phyloP scores from a whole-genome alignment of 176 grass and related monocot species.

The Saccharum officinarum region DNA sequence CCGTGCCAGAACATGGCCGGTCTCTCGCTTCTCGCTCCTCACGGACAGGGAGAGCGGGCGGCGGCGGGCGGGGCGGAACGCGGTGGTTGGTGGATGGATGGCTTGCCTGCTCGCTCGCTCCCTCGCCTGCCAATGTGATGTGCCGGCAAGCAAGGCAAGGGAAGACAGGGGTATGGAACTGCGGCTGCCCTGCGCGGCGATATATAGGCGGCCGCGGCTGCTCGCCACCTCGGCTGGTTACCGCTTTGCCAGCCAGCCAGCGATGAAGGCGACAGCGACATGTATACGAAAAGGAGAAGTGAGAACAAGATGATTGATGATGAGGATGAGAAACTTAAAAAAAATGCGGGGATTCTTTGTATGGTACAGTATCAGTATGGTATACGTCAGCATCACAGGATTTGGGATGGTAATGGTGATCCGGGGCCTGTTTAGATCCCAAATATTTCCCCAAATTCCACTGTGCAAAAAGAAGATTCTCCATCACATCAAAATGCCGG shows the following conservation, averaged over 20 bases:
- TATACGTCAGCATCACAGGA: not conserved
- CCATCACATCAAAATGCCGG: too few species aligned
- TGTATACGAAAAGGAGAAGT: not conserved
- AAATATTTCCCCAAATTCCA: too few species aligned
- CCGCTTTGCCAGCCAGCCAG: not conserved
- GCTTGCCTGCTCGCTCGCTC: not conserved
- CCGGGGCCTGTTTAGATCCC: too few species aligned
- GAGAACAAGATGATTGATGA: too few species aligned
- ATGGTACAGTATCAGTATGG: not conserved
- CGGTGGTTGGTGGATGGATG: not conserved
- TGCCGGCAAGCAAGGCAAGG: not conserved
- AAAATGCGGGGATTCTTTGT: too few species aligned
- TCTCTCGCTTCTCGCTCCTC: not conserved
- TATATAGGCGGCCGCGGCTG: constrained; percentile 3
- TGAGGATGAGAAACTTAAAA: too few species aligned
- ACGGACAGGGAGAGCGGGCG: not conserved
- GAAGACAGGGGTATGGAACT: not conserved
- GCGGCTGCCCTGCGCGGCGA: not conserved
- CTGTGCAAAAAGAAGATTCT: too few species aligned
- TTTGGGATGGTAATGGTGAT: not conserved
- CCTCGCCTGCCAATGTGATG: not conserved
- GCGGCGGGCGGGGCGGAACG: too few species aligned
- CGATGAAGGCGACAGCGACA: not conserved
- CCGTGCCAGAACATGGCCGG: constrained; percentile 44
- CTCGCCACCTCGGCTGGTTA: too few species aligned